Percentiles rank a stretch among this genome's conserved stretches.
Conservation (phyloP, 129 eudicot genomes). For the Artemisia tridentata region DNA sequence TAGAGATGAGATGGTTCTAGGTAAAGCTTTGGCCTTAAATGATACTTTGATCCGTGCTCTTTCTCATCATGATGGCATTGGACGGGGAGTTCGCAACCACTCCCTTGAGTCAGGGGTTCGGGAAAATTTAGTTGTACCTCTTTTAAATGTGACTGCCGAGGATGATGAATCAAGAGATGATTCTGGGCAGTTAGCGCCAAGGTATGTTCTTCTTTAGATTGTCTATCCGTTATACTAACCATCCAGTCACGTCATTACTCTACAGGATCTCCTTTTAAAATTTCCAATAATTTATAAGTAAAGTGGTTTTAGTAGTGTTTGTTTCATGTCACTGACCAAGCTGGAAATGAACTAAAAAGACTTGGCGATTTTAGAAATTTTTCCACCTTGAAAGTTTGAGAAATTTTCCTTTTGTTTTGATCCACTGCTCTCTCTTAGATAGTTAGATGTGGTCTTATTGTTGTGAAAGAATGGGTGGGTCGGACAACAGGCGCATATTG, state of each 20-base stretch:
- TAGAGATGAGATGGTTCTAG: slow-evolving; percentile 67
- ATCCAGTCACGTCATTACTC: no score
- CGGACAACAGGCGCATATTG: background rate
- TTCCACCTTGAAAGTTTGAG: background rate
- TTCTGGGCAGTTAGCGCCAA: slow-evolving; percentile 55
- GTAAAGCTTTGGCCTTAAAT: slow-evolving; percentile 60
- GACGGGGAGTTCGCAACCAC: slow-evolving; percentile 35
- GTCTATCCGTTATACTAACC: no score
- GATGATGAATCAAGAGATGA: slow-evolving; percentile 78
- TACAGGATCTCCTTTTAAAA: no score
- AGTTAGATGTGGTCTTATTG: no score
- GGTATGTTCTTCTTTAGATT: slow-evolving; percentile 31
- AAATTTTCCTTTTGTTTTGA: no score
- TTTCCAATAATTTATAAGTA: no score
- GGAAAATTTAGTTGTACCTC: slow-evolving; percentile 47
- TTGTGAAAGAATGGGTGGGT: no score
- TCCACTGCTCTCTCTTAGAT: background rate
- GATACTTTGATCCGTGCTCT: slow-evolving; percentile 70
- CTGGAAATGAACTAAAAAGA: background rate
- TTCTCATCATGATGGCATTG: slow-evolving; percentile 58
- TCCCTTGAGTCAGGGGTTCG: background rate
- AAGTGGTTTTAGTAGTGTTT: no score
- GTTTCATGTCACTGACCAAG: no score
- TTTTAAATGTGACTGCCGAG: slow-evolving; percentile 63
- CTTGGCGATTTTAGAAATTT: background rate